phyloP scores from a whole-genome alignment of 2,329 filamentous ascomycete genomes.

The Exutisphaerella laricina region DNA sequence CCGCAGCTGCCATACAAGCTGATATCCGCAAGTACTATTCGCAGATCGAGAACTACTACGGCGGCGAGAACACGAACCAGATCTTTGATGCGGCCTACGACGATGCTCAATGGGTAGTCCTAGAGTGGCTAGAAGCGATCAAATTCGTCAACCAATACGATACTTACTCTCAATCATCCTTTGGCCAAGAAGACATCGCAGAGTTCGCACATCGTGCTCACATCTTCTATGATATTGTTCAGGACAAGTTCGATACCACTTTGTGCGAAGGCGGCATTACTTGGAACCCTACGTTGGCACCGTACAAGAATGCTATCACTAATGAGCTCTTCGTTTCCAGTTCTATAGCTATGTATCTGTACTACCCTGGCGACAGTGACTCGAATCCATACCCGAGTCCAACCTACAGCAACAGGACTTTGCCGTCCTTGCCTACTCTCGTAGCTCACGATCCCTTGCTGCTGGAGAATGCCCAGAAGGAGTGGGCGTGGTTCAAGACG shows the following conservation, averaged over 20 bases:
- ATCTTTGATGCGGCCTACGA: conserved; percentile 33
- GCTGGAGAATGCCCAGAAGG: conserved; percentile 66
- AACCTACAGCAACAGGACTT: conserved; percentile 36
- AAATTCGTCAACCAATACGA: conserved; percentile 30
- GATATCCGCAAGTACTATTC: conserved; percentile 26
- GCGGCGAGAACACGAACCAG: conserved; percentile 27
- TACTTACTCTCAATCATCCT: conserved; percentile 47
- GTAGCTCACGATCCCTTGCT: conserved; percentile 45
- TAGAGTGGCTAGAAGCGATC: conserved; percentile 33
- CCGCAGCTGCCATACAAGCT: conserved; percentile 15
- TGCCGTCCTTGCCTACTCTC: conserved; percentile 39
- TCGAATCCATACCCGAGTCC: conserved; percentile 35
- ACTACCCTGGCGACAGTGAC: conserved; percentile 77
- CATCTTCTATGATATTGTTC: conserved; percentile 80
- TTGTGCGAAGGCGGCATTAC: conserved; percentile 84
- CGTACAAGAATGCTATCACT: conserved; percentile 96
- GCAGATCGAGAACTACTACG: conserved; percentile 27
- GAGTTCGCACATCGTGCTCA: conserved; percentile 78
- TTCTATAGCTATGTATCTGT: conserved; percentile 82
- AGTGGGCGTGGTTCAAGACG: conserved; percentile 71
- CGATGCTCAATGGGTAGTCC: conserved; percentile 33
- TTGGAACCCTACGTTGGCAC: conserved; percentile 74
- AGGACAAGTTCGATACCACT: conserved; percentile 71
- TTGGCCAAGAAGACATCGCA: conserved; percentile 67
- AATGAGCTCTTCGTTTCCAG: conserved; percentile 87